These are phyloP conservation scores for Gossypium laxum DNA, from an alignment of 441 rosid genomes.

Conservation along the genomic window DNA sequence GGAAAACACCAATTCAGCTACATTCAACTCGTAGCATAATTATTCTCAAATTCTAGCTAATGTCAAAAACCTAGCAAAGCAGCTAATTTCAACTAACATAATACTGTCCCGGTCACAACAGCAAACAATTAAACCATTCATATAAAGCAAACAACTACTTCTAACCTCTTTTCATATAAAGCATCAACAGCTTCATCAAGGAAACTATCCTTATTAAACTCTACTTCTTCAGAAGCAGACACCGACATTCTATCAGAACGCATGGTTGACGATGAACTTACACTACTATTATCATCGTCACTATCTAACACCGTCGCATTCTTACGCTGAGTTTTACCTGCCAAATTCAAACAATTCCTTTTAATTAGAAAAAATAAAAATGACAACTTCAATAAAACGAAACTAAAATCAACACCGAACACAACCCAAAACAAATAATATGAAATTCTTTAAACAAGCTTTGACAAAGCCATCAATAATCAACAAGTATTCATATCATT, in stretches of 20 bases:
- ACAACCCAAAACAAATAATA: neutral
- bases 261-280: constrained; percentile 58
- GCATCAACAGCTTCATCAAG: constrained; percentile 81
- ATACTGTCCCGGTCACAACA: neutral
- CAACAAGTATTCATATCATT: neutral
- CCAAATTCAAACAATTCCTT: neutral
- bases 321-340: constrained; percentile 55
- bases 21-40: neutral
- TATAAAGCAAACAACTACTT: neutral
- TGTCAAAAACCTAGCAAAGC: neutral
- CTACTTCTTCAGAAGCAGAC: constrained; percentile 47
- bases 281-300: constrained; percentile 70
- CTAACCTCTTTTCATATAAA: constrained; percentile 69
- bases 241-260: constrained; percentile 49
- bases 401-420: neutral
- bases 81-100: neutral
- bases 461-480: neutral
- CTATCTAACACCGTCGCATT: constrained; percentile 46
- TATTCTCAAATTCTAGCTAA: neutral
- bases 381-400: neutral
- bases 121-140: neutral
- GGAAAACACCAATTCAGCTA: constrained; percentile 2
- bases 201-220: constrained; percentile 46
- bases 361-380: neutral
- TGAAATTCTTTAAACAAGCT: neutral